A percentile compares a stretch with the other conserved stretches of the same genome.
Conservation (phyloP, 768 basidiomycete genomes). For the Boletus reticuloceps region DNA sequence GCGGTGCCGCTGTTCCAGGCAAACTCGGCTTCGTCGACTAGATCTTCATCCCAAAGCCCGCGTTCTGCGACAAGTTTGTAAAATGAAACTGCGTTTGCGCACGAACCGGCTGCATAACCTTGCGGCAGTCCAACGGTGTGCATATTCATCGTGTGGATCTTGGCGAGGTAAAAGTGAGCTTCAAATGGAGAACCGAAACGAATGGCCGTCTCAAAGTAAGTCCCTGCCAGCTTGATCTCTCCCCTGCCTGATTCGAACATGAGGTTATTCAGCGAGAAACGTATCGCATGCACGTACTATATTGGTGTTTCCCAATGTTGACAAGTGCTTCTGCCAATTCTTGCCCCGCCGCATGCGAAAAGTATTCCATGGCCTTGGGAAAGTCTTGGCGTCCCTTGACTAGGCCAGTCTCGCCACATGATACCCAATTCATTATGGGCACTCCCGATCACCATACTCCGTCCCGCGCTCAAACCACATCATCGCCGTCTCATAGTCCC, state of each 20-base stretch:
- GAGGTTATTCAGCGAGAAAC: background rate
- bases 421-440: constrained; percentile 88
- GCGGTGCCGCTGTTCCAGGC: constrained; percentile 70
- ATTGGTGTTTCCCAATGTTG: constrained; percentile 82
- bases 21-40: constrained; percentile 76
- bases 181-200: constrained; percentile 90
- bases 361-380: constrained; percentile 62
- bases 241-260: constrained; percentile 44
- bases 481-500: constrained; percentile 72
- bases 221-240: constrained; percentile 62
- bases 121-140: constrained; percentile 41
- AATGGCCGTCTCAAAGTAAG: constrained; percentile 82
- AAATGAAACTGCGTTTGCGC: constrained; percentile 88
- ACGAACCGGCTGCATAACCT: constrained; percentile 65
- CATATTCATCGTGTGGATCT: constrained; percentile 65
- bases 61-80: constrained; percentile 91
- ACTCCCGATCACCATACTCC: constrained; percentile 80
- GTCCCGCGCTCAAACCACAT: constrained; percentile 94
- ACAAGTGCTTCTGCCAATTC: constrained; percentile 93
- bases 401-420: constrained; percentile 88
- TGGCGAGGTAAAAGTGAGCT: constrained; percentile 90
- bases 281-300: constrained; percentile 38
- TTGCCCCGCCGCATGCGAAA: constrained; percentile 76
- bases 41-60: constrained; percentile 82
- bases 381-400: constrained; percentile 65